Base-by-base conservation (phyloP, 306 rosid species). In the Fagus sylvatica region DNA sequence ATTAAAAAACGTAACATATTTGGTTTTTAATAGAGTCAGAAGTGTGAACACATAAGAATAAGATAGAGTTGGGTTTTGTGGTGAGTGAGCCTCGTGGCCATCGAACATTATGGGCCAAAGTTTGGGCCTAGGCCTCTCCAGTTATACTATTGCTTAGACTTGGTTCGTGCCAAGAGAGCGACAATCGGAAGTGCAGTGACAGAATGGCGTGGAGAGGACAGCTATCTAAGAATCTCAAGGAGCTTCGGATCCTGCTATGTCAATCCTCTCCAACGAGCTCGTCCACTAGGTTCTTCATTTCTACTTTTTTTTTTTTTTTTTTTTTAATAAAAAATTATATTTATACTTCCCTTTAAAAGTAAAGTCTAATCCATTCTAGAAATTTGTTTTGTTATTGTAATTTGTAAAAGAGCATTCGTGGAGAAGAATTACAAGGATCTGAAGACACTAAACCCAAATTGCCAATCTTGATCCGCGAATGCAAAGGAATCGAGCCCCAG, bases 181-280 rank as follows among this genome's bases (percentile, higher is more conserved):
- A n/a, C n/a, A n/a, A n/a, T n/a, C n/a, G n/a, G n/a, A n/a, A n/a
- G n/a, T n/a, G n/a, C n/a, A n/a, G n/a, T n/a, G n/a, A n/a, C n/a
- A n/a, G n/a, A 76, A 93, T 95, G 98, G 97, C 99, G 7, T 93
- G 98, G 99, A 91, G 98, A 79, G 96, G 91, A 76, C 83, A 83
- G 15, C 82, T 95, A 36, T 88, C 96, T 16, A 84, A 72, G 82
- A 93, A 86, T 82, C 80, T 93, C 74, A 95, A 91, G 88, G 98
- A 95, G 92, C 89, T 95, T 59, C 89, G 98, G 70, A 79, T 95
- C 85, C 85, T 92, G 65, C 87, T 95, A 84, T 95, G 99, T 82
- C 98, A 95, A 84, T 73, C 94, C 17, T 95, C 98, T 43, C 96
- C 98, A 56, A 88, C 97, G 53, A 95, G 99, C 88, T 83, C 93